These are phyloP conservation scores for Chaetothyriales sp. DNA, from an alignment of 2,329 filamentous ascomycete species.

Conservation along the genomic window DNA sequence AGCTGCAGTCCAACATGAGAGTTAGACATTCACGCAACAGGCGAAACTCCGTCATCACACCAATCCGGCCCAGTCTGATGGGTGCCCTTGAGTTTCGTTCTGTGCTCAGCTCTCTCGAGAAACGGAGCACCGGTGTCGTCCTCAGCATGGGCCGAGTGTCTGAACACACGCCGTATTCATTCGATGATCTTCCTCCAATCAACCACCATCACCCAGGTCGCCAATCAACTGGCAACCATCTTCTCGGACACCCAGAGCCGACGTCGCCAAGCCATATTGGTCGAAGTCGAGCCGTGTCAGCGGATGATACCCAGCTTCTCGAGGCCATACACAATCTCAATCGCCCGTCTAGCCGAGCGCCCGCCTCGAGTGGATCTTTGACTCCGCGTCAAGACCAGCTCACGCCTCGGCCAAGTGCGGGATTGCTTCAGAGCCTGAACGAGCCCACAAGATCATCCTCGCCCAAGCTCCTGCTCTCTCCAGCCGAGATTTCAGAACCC, in stretches of 20 bases:
- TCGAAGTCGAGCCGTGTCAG: constrained; percentile 41
- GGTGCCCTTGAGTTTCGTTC: constrained; percentile 89
- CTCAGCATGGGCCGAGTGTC: constrained; percentile 36
- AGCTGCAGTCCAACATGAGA: constrained; percentile 87
- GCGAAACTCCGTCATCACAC: constrained; percentile 62
- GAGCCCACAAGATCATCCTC: constrained; percentile 7
- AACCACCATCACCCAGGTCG: constrained; percentile 1
- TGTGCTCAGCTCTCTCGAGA: constrained; percentile 72
- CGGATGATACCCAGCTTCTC: constrained; percentile 37
- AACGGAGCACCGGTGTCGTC: constrained; percentile 57
- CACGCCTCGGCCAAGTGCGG: constrained; percentile 5
- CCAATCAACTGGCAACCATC: background rate
- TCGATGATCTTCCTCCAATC: constrained; percentile 1
- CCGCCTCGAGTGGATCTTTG: background rate
- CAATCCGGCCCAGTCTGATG: constrained; percentile 82
- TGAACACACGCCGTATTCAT: background rate
- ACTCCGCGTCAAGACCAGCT: background rate
- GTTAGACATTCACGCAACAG: constrained; percentile 53
- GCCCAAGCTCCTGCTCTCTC: constrained; percentile 4
- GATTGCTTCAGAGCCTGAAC: constrained; percentile 8
- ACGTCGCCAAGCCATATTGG: constrained; percentile 7
- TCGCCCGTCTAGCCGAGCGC: background rate
- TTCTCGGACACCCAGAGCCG: background rate
- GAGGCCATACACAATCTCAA: background rate
- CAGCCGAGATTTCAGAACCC: background rate